These are phyloP conservation scores for Talaromyces sp. DNA, from an alignment of 2,329 filamentous ascomycete species.

Conservation along the genomic window DNA sequence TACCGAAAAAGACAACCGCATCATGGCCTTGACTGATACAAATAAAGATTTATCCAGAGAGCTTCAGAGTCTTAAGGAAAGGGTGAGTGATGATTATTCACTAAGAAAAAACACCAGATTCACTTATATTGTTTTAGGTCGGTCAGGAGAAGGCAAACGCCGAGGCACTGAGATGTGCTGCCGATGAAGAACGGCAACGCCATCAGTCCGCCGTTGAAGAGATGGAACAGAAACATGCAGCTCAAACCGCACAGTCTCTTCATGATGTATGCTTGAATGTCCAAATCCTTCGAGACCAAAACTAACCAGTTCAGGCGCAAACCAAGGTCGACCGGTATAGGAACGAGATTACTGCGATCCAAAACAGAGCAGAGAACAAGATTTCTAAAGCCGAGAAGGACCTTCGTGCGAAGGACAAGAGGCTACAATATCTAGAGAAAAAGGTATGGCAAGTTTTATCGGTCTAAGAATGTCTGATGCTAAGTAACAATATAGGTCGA, in stretches of 20 bases:
- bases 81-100: not conserved
- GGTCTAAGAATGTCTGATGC: not conserved
- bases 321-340: slow-evolving; percentile 19
- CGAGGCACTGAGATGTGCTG: slow-evolving; percentile 15
- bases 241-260: slow-evolving; percentile 14
- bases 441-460: slow-evolving; percentile 19
- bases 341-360: slow-evolving; percentile 21
- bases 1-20: slow-evolving; percentile 8
- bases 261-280: slow-evolving; percentile 18
- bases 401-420: slow-evolving; percentile 24
- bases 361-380: slow-evolving; percentile 19
- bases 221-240: slow-evolving; percentile 17
- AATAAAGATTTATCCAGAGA: slow-evolving; percentile 5
- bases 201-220: slow-evolving; percentile 15
- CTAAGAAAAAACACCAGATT: not conserved
- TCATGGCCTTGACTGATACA: slow-evolving; percentile 1
- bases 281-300: not conserved
- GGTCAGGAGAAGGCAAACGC: slow-evolving; percentile 10
- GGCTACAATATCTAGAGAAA: slow-evolving; percentile 26
- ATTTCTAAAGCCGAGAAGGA: slow-evolving; percentile 21
- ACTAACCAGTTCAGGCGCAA: slow-evolving; percentile 4
- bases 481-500: slow-evolving; percentile 20
- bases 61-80: slow-evolving; percentile 16
- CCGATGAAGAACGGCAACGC: slow-evolving; percentile 18
- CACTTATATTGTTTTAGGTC: not conserved